Conservation (phyloP, 2,329 filamentous ascomycete genomes). For the Talaromyces sp. region DNA sequence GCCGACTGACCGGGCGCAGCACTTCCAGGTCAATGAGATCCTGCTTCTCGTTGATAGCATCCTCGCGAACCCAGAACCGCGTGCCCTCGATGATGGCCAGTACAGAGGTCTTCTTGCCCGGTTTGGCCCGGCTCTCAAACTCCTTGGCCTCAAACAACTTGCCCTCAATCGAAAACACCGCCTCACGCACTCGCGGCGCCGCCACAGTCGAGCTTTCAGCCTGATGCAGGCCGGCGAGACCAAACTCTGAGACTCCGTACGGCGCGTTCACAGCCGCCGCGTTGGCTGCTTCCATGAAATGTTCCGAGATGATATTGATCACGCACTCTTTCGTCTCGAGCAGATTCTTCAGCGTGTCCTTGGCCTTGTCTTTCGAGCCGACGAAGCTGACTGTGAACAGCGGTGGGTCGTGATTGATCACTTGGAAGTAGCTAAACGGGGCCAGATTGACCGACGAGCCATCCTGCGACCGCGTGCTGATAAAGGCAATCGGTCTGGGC, state of each 20-base stretch:
- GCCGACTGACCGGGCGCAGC: conserved; percentile 66
- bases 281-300: conserved; percentile 82
- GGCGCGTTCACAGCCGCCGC: conserved; percentile 69
- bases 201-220: conserved; percentile 53
- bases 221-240: conserved; percentile 69
- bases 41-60: conserved; percentile 73
- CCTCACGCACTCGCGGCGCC: conserved; percentile 70
- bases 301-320: conserved; percentile 80
- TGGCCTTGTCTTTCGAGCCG: conserved; percentile 55
- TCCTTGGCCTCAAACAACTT: conserved; percentile 69
- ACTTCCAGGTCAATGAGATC: conserved; percentile 71
- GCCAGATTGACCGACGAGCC: conserved; percentile 69
- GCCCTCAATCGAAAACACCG: conserved; percentile 76
- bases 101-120: conserved; percentile 69
- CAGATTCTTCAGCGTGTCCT: conserved; percentile 76
- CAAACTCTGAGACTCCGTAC: conserved; percentile 71
- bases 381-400: conserved; percentile 65
- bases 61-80: conserved; percentile 82
- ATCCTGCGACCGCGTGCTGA: conserved; percentile 55
- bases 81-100: conserved; percentile 76
- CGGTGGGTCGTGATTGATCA: conserved; percentile 81
- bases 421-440: conserved; percentile 80
- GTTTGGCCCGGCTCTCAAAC: conserved; percentile 61
- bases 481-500: conserved; percentile 71
- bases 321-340: conserved; percentile 66